Base-by-base conservation (phyloP, 1,284 basidiomycete genomes). In the Rhodotorula sp. region DNA sequence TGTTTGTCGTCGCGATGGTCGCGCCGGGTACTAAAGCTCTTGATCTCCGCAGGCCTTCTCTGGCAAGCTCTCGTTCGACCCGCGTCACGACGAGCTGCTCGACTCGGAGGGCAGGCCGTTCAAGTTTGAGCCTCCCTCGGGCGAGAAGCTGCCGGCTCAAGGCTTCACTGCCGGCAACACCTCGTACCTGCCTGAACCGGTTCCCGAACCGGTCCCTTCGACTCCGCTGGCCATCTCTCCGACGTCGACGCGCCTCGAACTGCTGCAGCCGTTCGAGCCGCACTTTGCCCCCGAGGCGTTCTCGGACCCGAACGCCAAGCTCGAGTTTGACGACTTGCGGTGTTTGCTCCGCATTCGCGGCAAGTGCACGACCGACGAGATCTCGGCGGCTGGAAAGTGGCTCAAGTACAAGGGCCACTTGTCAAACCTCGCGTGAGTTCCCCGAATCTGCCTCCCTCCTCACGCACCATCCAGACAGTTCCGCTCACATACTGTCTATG, bases 331-430 rank as follows among this genome's bases (percentile, higher is more conserved):
- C 28, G 74, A 78, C 49, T 72, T 84, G 66, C 74, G 79, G 78
- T 92, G 95, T 69, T 81, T 99, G 66, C 88, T 99, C 86, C 85
- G 94, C 38, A 92, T 99, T 23, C 85, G 92, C 76, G 97, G 97
- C 60, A 99, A 99, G 83, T 99, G 95, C 82, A 99, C 95, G 23
- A 99, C 97, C 43, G 97, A 99, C 80, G 94, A 97, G 81, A 97
- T 97, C 70, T 93, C 91, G 55, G 94, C 95, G 62, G 95, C 94
- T 45, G 94, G 94, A 2, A 91, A 93, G 54, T 99, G 97, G 97
- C 84, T 99, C 76, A 98, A 98, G 84, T 99, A 97, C 85, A 99
- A 93, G 80, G 91, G 78, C 49, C 77, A 78, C 66, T 66, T 78
- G 7, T 76, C 75, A 12, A 78, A 78, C 67, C 66, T 78, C 16